Evolutionary conservation across 345 rosid genomes (phyloP).

Genomic region (Dipteronia dyeriana): DNA sequence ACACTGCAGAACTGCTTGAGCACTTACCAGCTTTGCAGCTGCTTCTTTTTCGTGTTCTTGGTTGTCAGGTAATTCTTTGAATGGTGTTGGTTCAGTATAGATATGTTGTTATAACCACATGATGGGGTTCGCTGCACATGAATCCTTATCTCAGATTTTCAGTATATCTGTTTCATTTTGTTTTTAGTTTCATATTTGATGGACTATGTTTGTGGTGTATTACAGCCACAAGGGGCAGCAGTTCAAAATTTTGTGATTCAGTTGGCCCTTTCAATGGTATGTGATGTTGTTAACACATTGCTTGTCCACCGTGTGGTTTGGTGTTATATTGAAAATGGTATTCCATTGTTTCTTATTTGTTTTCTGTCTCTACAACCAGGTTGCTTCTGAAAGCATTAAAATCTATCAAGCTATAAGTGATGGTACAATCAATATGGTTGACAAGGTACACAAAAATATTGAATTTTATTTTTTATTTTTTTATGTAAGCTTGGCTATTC

Average conservation of each 20-base stretch:
- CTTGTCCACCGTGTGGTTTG: not conserved
- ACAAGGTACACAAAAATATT: slow-evolving; percentile 60
- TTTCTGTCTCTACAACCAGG: slow-evolving; percentile 45
- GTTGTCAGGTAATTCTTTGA: slow-evolving; percentile 71
- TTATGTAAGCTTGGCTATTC: slow-evolving; percentile 23
- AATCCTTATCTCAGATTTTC: not conserved
- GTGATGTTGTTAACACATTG: slow-evolving; percentile 27
- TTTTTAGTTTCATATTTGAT: not conserved
- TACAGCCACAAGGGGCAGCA: slow-evolving; percentile 95
- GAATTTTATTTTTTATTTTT: not conserved
- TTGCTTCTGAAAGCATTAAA: slow-evolving; percentile 86
- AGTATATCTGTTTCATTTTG: not conserved
- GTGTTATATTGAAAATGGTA: slow-evolving; percentile 10
- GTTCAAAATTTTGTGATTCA: slow-evolving; percentile 78
- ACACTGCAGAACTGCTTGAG: slow-evolving; percentile 80
- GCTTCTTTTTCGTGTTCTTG: slow-evolving; percentile 90
- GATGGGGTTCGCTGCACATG: not conserved
- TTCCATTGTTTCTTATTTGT: slow-evolving; percentile 5
- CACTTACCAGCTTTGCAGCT: slow-evolving; percentile 92
- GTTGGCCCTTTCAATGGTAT: slow-evolving; percentile 86
- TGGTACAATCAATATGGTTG: slow-evolving; percentile 86
- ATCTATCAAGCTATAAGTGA: slow-evolving; percentile 86
- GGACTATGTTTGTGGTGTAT: slow-evolving; percentile 25
- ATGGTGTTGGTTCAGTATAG: not conserved
- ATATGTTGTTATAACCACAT: slow-evolving; percentile 5